Evolutionary conservation across 164 flowering plant species (phyloP), one percentile per base, ranked within the genome.

Genomic region (Cinnamomum micranthum): DNA sequence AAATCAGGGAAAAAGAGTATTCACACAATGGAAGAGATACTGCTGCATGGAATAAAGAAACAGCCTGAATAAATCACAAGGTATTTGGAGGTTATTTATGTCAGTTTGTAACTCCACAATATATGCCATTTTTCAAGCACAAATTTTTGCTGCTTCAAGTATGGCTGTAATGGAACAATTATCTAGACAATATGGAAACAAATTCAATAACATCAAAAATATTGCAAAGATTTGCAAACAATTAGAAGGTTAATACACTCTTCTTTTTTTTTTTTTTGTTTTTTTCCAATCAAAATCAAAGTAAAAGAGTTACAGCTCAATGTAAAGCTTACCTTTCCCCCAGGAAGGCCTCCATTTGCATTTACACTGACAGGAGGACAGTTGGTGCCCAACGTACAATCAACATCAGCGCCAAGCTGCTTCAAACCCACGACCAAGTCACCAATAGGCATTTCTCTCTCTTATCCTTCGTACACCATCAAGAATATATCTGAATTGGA

Each of bases 391-490:
- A 88, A 80, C 66, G 76, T 86, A 81, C 99, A 96, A 75, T 92
- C 94, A 80, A 86, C 95, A 76, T 92, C 94, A 71, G 97, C 95
- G 76, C 98, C 99, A 77, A 96, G 98, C 88, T 94, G 99, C 90
- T 94, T 90, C 70, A 96, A 88, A 82, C 94, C 99, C 68, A 65
- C 75, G 72, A 96, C 97, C 82, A 94, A 85, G 85, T 92, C 98
- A 23, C 88, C 97, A 80, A 96, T 96, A 15, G 99, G 99, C 74
- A n/a, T n/a, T 97, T 88, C 91, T 96, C 99, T 75, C 99, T 75
- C 99, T 92, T 98, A 96, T 96, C 62, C 99, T 85, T 4, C 98
- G 97, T 27, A 95, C 94, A 33, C 99, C 99, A 86, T 96, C 99
- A 83, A 96, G 97, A 68, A 94, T 67, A 71, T 94, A 96, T 73